phyloP scores from a whole-genome alignment of 139 green algal genomes.

The Ulvella scutata region DNA sequence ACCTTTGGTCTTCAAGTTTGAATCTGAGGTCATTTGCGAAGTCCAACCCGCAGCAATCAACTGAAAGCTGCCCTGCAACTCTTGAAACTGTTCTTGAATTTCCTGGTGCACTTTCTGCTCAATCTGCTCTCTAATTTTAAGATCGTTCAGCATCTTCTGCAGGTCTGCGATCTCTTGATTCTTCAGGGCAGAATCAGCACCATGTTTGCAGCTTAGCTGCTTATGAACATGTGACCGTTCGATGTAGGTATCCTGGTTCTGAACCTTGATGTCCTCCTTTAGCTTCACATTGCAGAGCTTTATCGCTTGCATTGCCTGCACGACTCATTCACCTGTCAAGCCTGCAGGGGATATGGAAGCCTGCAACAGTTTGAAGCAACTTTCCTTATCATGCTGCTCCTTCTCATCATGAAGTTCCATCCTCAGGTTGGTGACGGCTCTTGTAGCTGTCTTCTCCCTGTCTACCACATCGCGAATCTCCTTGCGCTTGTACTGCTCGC shows the following conservation, averaged over 20 bases:
- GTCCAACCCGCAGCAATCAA: not conserved
- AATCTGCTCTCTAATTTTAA: not conserved
- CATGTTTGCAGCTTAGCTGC: not conserved
- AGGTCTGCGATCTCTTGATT: not conserved
- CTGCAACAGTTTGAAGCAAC: not conserved
- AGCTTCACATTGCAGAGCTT: not conserved
- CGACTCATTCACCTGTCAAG: not conserved
- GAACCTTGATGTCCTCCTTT: not conserved
- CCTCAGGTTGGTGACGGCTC: constrained; percentile 38
- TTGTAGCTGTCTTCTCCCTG: constrained; percentile 34
- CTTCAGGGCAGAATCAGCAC: not conserved
- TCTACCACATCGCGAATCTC: constrained; percentile 42
- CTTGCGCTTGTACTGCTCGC: constrained; percentile 22
- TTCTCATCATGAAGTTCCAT: constrained; percentile 44
- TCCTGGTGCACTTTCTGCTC: not conserved
- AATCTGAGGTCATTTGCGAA: not conserved
- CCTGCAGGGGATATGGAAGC: not conserved
- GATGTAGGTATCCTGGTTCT: not conserved
- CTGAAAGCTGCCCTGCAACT: not conserved
- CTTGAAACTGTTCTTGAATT: not conserved
- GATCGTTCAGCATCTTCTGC: not conserved
- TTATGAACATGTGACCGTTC: not conserved
- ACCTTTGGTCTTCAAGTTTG: not conserved
- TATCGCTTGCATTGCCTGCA: not conserved
- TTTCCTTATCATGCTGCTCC: constrained; percentile 41